A percentile compares a stretch with the other conserved stretches of the same genome.
Conservation (phyloP, 306 rosid species). For the Cyamopsis tetragonoloba region DNA sequence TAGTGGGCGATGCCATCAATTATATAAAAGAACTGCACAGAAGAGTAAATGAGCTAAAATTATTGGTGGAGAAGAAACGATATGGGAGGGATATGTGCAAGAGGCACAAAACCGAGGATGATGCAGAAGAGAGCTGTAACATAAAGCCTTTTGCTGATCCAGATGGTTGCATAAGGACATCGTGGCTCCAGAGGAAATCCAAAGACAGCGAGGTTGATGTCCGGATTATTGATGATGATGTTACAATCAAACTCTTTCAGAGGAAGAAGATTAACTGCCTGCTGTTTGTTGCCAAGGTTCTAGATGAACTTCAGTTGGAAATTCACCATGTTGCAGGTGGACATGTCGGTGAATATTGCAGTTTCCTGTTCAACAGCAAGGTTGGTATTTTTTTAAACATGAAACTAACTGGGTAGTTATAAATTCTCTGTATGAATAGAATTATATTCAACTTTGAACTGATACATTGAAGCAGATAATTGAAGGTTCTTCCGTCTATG, state of each 20-base stretch:
- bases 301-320: slow-evolving; percentile 84
- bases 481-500: slow-evolving; percentile 72
- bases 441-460: not conserved
- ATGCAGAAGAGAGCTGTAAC: slow-evolving; percentile 55
- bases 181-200: slow-evolving; percentile 96
- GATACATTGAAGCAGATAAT: slow-evolving; percentile 43
- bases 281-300: slow-evolving; percentile 63
- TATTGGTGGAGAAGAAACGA: slow-evolving; percentile 76
- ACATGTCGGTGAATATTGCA: slow-evolving; percentile 84
- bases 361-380: slow-evolving; percentile 96
- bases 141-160: slow-evolving; percentile 57
- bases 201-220: slow-evolving; percentile 94
- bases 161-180: slow-evolving; percentile 65
- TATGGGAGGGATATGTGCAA: slow-evolving; percentile 63
- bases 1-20: slow-evolving; percentile 81
- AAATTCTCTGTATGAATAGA: not conserved
- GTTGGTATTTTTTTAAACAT: slow-evolving; percentile 30
- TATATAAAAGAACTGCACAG: slow-evolving; percentile 73
- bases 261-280: slow-evolving; percentile 70
- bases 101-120: slow-evolving; percentile 56
- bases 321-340: slow-evolving; percentile 97
- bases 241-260: slow-evolving; percentile 79
- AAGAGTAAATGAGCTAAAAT: slow-evolving; percentile 64
- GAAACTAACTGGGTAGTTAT: not conserved
- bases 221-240: slow-evolving; percentile 80